Evolutionary conservation across 805 yeast species (phyloP), one percentile per base, ranked within the genome.

Genomic region (Candida cerambycidarum): DNA sequence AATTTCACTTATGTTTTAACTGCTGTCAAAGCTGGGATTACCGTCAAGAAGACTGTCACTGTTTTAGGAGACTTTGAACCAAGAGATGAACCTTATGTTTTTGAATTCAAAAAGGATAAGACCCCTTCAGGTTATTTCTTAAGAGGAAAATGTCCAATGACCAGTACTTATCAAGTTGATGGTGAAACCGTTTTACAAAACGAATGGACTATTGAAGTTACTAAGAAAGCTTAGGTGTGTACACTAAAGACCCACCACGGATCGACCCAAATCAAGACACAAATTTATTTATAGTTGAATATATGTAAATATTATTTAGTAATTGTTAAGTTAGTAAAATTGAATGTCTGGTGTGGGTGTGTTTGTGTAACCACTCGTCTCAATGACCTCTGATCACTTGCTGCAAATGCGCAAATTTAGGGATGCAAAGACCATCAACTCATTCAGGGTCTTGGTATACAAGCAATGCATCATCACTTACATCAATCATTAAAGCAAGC

Each of bases 391-490:
- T 29, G 14, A 6, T 29, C 32, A 14, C 8, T 7, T 29, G 14
- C 11, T 29, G 32, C 32, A 29, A 14, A 6, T 14, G 11, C 32
- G 14, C 14, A 29, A 29, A 6, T 29, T 21, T 21, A 25, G n/a
- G 29, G 29, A 43, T 38, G 46, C 35, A 23, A 18, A 46, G 89
- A 41, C 77, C 82, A 3, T 95, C 96, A 1, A 75, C 95, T 1
- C 97, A 92, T 61, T 83, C 97, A 2, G 98, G 98, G 2, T 62
- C 89, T 2, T 92, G 99, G 99, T 92, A 93, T 60, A 53, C 80
- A 2, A 69, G 69, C 11, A 71, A 73, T 35, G 51, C 71, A 0
- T 32, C 54, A 1, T 58, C 56, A 15, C 69, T 92, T 11, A 58
- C 67, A 2, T 44, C 56, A 7, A 86, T 86, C 49, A 44, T 92